A percentile compares a stretch with the other conserved stretches of the same genome.
Evolutionary conservation across 257 asterid genomes (phyloP).

Genomic region (Solanum okadae): DNA sequence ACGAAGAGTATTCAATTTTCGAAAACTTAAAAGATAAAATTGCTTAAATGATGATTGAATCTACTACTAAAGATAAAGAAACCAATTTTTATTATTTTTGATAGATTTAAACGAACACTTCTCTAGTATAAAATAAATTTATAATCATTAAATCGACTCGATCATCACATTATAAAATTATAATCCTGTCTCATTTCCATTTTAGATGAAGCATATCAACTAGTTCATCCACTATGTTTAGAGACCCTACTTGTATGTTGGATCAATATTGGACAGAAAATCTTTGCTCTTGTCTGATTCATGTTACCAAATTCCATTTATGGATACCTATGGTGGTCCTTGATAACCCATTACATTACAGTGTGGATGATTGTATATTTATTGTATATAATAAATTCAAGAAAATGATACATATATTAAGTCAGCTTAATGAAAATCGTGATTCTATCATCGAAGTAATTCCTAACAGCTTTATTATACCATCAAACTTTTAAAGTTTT

Average conservation of each 20-base stretch:
- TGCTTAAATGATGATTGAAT: too few relatives aligned
- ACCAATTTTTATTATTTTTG: too few relatives aligned
- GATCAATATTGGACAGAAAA: not conserved
- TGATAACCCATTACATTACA: not conserved
- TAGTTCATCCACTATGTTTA: not conserved
- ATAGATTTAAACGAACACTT: not conserved
- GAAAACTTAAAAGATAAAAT: too few relatives aligned
- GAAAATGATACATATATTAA: not conserved
- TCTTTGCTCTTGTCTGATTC: not conserved
- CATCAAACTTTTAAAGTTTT: not conserved
- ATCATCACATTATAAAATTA: too few relatives aligned
- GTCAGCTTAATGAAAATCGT: not conserved
- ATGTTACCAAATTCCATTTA: not conserved
- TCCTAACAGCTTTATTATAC: not conserved
- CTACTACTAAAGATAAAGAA: too few relatives aligned
- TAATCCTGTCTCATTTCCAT: not conserved
- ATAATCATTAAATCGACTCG: too few relatives aligned
- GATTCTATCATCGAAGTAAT: not conserved
- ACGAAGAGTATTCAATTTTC: not conserved
- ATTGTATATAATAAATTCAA: too few relatives aligned
- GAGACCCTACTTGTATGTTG: not conserved
- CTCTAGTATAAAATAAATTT: too few relatives aligned
- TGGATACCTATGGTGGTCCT: not conserved
- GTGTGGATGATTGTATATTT: not conserved
- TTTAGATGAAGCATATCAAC: not conserved